A percentile compares a stretch with the other conserved stretches of the same genome.
phyloP scores from a whole-genome alignment of 1,284 basidiomycete species.

The Ustilago curta region DNA sequence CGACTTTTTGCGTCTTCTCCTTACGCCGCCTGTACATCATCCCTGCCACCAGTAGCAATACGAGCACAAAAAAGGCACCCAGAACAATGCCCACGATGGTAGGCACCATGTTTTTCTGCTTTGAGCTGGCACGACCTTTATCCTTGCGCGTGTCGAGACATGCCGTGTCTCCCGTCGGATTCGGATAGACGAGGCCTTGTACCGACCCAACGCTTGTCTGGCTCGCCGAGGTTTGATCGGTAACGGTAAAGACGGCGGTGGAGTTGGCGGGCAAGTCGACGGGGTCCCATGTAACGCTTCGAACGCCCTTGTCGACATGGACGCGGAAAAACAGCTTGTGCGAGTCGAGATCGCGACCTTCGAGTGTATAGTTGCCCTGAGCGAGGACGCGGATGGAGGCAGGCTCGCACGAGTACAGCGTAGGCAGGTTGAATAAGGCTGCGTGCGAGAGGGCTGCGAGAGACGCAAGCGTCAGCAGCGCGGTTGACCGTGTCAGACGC shows the following conservation, averaged over 20 bases:
- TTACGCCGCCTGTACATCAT: slow-evolving; percentile 40
- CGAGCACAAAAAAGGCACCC: slow-evolving; percentile 26
- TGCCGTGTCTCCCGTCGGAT: slow-evolving; percentile 21
- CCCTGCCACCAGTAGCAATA: slow-evolving; percentile 20
- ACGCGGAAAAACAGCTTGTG: slow-evolving; percentile 34
- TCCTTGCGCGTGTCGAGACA: slow-evolving; percentile 14
- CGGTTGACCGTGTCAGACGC: slow-evolving; percentile 1
- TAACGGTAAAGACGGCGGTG: slow-evolving; percentile 26
- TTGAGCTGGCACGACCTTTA: not conserved
- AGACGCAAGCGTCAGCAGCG: not conserved
- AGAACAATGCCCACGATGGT: slow-evolving; percentile 33
- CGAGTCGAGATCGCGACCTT: slow-evolving; percentile 21
- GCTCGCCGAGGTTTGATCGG: slow-evolving; percentile 18
- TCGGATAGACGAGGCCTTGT: slow-evolving; percentile 9
- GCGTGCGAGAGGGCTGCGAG: slow-evolving; percentile 1
- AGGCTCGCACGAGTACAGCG: slow-evolving; percentile 38
- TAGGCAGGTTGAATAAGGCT: slow-evolving; percentile 16
- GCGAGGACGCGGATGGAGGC: slow-evolving; percentile 25
- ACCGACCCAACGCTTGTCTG: slow-evolving; percentile 9
- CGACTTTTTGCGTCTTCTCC: slow-evolving; percentile 20
- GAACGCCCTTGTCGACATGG: slow-evolving; percentile 8
- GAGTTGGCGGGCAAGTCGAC: slow-evolving; percentile 28
- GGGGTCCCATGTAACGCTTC: slow-evolving; percentile 23
- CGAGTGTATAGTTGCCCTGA: slow-evolving; percentile 43
- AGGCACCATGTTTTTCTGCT: slow-evolving; percentile 33